A percentile compares a stretch with the other conserved stretches of the same genome.
These are phyloP conservation scores for Cladosporium austrohemisphaericum DNA, from an alignment of 2,329 filamentous ascomycete genomes.

Conservation along the genomic window DNA sequence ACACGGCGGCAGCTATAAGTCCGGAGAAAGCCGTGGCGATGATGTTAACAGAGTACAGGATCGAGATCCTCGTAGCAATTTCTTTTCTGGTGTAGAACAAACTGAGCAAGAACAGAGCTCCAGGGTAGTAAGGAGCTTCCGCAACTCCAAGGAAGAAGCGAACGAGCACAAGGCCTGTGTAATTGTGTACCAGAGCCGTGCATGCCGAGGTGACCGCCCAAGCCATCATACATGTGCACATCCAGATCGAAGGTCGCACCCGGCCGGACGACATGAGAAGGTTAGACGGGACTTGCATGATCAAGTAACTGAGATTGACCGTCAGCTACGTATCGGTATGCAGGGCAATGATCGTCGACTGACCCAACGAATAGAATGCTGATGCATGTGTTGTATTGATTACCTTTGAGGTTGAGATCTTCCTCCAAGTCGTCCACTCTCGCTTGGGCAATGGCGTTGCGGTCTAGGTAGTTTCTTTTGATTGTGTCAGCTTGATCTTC, in stretches of 20 bases:
- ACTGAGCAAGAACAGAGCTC: conserved; percentile 26
- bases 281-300: conserved; percentile 41
- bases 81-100: conserved; percentile 37
- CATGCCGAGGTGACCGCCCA: conserved; percentile 33
- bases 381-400: conserved; percentile 55
- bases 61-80: background rate
- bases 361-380: conserved; percentile 37
- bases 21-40: background rate
- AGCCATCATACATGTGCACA: conserved; percentile 26
- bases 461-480: conserved; percentile 28
- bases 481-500: conserved; percentile 26
- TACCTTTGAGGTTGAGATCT: conserved; percentile 53
- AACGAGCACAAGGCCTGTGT: conserved; percentile 23
- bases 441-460: conserved; percentile 13
- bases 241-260: conserved; percentile 41
- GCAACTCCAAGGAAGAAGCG: conserved; percentile 21
- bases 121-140: conserved; percentile 12
- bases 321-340: too few species aligned
- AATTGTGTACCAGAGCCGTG: conserved; percentile 25
- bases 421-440: conserved; percentile 43
- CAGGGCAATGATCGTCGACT: too few species aligned
- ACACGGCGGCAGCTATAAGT: background rate
- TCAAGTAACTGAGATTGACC: conserved; percentile 35
- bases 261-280: conserved; percentile 41
- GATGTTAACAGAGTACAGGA: background rate